Percentiles rank a stretch among this genome's conserved stretches.
phyloP scores from a whole-genome alignment of 306 rosid species.

The Gillenia trifoliata region DNA sequence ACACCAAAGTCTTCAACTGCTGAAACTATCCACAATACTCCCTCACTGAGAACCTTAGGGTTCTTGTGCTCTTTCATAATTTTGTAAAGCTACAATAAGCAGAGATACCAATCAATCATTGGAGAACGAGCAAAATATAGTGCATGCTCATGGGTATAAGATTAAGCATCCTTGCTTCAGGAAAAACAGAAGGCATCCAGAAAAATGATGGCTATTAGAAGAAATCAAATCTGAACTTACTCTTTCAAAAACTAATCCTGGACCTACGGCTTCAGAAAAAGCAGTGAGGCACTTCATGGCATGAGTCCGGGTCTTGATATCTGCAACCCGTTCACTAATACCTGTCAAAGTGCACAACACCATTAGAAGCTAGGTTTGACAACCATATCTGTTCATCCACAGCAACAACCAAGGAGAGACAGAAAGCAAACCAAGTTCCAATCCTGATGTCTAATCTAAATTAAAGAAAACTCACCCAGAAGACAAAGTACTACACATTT shows the following conservation, averaged over 20 bases:
- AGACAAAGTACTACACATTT: slow-evolving; percentile 93
- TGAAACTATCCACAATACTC: slow-evolving; percentile 92
- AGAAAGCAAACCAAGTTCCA: not conserved
- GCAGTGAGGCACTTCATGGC: slow-evolving; percentile 94
- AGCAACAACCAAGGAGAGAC: slow-evolving; percentile 1
- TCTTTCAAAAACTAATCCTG: slow-evolving; percentile 95
- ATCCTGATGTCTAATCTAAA: not conserved
- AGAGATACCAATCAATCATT: not conserved
- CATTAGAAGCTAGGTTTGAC: not conserved
- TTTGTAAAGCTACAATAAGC: slow-evolving; percentile 62
- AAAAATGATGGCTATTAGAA: not conserved
- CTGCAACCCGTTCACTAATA: slow-evolving; percentile 94
- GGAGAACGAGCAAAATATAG: slow-evolving; percentile 9
- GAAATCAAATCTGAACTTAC: slow-evolving; percentile 39
- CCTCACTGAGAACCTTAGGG: slow-evolving; percentile 98
- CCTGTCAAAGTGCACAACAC: slow-evolving; percentile 39
- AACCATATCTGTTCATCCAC: not conserved
- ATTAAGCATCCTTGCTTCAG: not conserved
- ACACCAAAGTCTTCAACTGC: slow-evolving; percentile 95
- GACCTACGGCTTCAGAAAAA: slow-evolving; percentile 89
- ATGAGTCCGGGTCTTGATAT: slow-evolving; percentile 88
- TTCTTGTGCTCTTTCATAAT: slow-evolving; percentile 98
- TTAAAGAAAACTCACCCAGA: slow-evolving; percentile 50
- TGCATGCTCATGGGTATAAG: not conserved
- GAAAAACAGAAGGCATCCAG: not conserved